phyloP scores from a whole-genome alignment of 73 alveolate genomes.

The Tetrahymena malaccensis region DNA sequence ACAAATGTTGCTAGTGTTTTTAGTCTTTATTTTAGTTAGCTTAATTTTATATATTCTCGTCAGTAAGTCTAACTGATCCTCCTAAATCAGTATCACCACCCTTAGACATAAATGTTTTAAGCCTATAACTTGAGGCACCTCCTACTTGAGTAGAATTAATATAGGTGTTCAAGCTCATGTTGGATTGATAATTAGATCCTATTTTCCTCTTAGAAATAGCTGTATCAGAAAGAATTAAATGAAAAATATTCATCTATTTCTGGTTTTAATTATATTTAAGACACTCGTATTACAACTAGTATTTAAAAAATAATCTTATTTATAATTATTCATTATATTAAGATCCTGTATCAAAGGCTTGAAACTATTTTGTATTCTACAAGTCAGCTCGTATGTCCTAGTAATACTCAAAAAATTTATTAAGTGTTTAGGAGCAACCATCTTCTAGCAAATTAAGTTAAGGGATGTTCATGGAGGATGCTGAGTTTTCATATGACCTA shows the following conservation, averaged over 20 bases:
- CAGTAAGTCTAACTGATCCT: background rate
- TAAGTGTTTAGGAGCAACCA: background rate
- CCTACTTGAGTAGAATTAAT: background rate
- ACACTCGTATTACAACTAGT: background rate
- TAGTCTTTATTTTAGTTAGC: background rate
- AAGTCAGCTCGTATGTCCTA: background rate
- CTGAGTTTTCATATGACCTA: background rate
- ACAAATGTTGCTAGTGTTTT: background rate
- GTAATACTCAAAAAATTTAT: background rate
- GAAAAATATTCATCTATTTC: background rate
- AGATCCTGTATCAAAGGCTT: background rate
- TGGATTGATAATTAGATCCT: background rate
- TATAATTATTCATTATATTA: background rate
- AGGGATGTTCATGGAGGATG: background rate
- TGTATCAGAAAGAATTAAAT: background rate
- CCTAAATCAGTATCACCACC: background rate
- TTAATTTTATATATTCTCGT: background rate
- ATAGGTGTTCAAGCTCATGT: background rate
- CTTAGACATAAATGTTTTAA: background rate
- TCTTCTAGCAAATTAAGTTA: background rate
- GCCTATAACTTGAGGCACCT: background rate
- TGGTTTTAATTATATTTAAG: background rate
- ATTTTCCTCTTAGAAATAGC: background rate
- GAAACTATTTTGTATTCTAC: background rate
- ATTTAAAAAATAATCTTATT: background rate